Evolutionary conservation across 108 stramenopile species (phyloP), one percentile per base, ranked within the genome.

Genomic region (Fistulifera solaris): DNA sequence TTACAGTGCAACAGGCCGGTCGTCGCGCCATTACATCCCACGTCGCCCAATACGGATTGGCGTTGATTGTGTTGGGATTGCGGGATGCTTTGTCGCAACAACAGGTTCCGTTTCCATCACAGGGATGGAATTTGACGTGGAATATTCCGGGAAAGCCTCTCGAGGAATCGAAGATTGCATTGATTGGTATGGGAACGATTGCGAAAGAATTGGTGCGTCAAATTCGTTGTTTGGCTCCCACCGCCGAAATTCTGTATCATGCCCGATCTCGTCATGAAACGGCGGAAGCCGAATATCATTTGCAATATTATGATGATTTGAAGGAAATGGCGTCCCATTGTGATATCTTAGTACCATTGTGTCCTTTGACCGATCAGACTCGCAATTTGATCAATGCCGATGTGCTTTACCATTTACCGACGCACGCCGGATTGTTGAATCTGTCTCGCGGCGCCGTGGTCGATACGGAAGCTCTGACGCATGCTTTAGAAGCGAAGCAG

Each of bases 181-280:
- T 80, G 49, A 52, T 80, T 19, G 79, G 79, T 8, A 73, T 80
- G 72, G 79, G 79, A 16, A 53, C 48, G 5, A 80, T 80, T 55
- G 72, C 79, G 23, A 67, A 64, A 19, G 62, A 52, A 18, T 38
- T 69, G 23, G 59, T 61, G 16, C 58, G 48, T n/a, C 48, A 69
- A 47, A 70, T 80, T 21, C 72, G 79, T 2, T 45, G 57, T 22
- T 41, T 80, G 27, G 63, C 79, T 24, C 63, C 64, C 17, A 39
- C 48, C 7, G 48, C 63, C 41, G 55, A 61, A 12, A 61, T 80
- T 43, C 65, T 76, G 23, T 80, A 80, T 18, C 67, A 73, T 31
- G 62, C 67, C 8, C 68, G 64, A 24, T 68, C 68, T 43, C 45
- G 73, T 14, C 11, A 57, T 19, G 21, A 6, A 5, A 41, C 63